Evolutionary conservation across 495 filamentous ascomycete genomes (phyloP).

Genomic region (Xylaria cubensis): DNA sequence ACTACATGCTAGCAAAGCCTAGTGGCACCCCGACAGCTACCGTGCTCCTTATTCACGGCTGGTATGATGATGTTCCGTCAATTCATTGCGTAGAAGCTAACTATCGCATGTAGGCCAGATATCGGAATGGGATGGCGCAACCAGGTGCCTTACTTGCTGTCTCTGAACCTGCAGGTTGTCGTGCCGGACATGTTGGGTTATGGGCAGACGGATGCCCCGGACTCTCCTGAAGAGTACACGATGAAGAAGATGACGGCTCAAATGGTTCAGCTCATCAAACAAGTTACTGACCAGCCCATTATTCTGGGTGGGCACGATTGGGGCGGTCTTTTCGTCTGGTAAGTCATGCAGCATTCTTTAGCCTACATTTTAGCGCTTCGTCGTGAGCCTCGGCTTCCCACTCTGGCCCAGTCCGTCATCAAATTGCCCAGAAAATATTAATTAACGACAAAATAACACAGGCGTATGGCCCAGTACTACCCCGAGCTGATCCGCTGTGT

Average conservation of each 20-base stretch:
- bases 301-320: constrained; percentile 88
- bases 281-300: constrained; percentile 39
- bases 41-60: constrained; percentile 67
- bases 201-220: constrained; percentile 70
- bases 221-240: constrained; percentile 62
- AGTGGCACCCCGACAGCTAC: constrained; percentile 61
- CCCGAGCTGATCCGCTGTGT: constrained; percentile 74
- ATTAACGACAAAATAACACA: constrained; percentile 17
- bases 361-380: constrained; percentile 2
- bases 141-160: constrained; percentile 79
- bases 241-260: constrained; percentile 74
- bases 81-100: constrained; percentile 10
- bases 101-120: constrained; percentile 57
- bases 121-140: constrained; percentile 77
- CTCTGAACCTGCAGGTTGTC: constrained; percentile 72
- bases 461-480: constrained; percentile 70
- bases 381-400: background rate
- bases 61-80: constrained; percentile 45
- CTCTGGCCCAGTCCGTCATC: constrained; percentile 29
- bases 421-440: constrained; percentile 26
- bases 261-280: constrained; percentile 66
- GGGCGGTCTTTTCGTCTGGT: constrained; percentile 65
- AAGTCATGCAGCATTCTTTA: constrained; percentile 17
- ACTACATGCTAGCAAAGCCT: constrained; percentile 72
- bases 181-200: constrained; percentile 84